These are phyloP conservation scores for Sporormia fimetaria DNA, from an alignment of 495 filamentous ascomycete species.

Conservation along the genomic window DNA sequence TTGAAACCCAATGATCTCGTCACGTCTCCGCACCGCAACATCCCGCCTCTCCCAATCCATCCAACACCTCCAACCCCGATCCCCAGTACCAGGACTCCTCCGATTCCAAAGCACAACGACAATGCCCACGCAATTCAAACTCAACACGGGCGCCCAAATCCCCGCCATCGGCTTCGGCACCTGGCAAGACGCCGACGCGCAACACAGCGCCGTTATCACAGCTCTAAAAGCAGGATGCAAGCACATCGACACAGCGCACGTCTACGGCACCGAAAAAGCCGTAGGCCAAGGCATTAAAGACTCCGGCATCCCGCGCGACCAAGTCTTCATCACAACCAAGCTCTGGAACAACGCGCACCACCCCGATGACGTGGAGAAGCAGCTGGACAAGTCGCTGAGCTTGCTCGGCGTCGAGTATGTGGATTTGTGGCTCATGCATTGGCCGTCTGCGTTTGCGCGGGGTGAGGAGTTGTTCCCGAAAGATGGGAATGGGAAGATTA, in stretches of 20 bases:
- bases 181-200: conserved; percentile 39
- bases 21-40: background rate
- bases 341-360: conserved; percentile 45
- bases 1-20: background rate
- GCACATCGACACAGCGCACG: conserved; percentile 63
- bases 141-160: conserved; percentile 34
- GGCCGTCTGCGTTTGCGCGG: conserved; percentile 30
- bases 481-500: conserved; percentile 24
- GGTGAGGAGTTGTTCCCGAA: conserved; percentile 24
- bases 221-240: conserved; percentile 55
- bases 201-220: conserved; percentile 43
- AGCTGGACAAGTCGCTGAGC: conserved; percentile 47
- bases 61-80: background rate
- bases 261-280: conserved; percentile 55
- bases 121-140: conserved; percentile 21
- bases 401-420: conserved; percentile 44
- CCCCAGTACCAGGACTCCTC: conserved; percentile 2
- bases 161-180: conserved; percentile 44
- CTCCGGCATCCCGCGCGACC: conserved; percentile 42
- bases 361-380: conserved; percentile 46
- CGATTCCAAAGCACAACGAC: conserved; percentile 11
- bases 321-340: conserved; percentile 60
- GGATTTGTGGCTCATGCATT: conserved; percentile 30
- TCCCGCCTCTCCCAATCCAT: conserved; percentile 1
- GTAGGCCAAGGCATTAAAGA: conserved; percentile 51